Base-by-base conservation (phyloP, 2,329 filamentous ascomycete species). In the Colletotrichum melonis region DNA sequence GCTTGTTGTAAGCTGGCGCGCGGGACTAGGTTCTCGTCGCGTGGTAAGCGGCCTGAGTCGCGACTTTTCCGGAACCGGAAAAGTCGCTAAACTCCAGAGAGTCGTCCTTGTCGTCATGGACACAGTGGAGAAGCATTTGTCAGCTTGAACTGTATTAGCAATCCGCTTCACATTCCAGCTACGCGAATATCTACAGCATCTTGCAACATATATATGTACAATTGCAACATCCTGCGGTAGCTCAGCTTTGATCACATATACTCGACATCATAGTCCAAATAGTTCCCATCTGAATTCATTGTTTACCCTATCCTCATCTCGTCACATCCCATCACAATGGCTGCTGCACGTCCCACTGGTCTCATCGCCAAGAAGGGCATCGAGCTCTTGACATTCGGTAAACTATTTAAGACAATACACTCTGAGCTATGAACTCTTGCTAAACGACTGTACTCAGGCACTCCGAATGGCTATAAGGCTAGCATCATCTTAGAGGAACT, bases 401-500 rank as follows among this genome's bases (percentile, higher is more conserved):
- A 12, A 60, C 8, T 7, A 75, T 84, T 85, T 83, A 78, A 66
- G 78, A 75, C 35, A 22, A 9, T 28, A n/a, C 28, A n/a, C 14
- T 9, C 59, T 22, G 73, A 73, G 74, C n/a, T 74, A 76, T 22
- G 5, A 16, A 49, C 16, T 11, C 14, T 4, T 24, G 16, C 60
- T 74, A 54, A 74, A 63, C 30, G n/a, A 14, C n/a, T 30, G 16
- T 67, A 19, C 6, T 42, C 7, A 83, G 85, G 82, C 57, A 89
- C 88, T 1, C 87, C 88, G 62, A 89, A 89, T 68, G 87, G 87
- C 72, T 83, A 84, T 82, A 92, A 93, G 78, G 85, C 84, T 38
- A 88, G 86, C 70, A 89, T 93, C 75, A 77, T 92, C 24, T 87
- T 93, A 52, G 91, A 93, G 78, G 91, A 93, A 82, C 83, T 93